phyloP scores from a whole-genome alignment of 805 yeast genomes.

The Kodamaea nitidulidarum region DNA sequence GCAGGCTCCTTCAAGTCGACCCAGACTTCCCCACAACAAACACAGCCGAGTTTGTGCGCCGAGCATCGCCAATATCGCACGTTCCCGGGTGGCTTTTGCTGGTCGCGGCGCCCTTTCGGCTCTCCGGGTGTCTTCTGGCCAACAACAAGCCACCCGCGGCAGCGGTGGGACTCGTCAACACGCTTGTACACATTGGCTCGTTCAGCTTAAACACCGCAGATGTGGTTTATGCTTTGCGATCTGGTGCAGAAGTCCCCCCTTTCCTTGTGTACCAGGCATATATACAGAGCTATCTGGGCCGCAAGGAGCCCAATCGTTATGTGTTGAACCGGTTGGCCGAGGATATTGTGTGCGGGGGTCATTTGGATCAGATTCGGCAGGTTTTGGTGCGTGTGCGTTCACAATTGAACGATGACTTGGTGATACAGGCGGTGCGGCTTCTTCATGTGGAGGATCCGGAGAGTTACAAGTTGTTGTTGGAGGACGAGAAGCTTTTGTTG shows the following conservation, averaged over 20 bases:
- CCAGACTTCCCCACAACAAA: not conserved
- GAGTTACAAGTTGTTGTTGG: slow-evolving; percentile 2
- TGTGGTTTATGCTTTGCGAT: slow-evolving; percentile 8
- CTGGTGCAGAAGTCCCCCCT: slow-evolving; percentile 6
- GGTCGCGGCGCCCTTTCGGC: slow-evolving; percentile 2
- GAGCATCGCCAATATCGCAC: not conserved
- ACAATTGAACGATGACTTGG: slow-evolving; percentile 8
- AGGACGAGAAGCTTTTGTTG: slow-evolving; percentile 1
- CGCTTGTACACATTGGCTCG: not conserved
- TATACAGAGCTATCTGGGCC: slow-evolving; percentile 1
- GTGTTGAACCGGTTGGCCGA: slow-evolving; percentile 10
- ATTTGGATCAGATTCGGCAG: slow-evolving; percentile 1
- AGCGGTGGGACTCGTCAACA: not conserved
- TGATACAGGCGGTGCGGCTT: slow-evolving; percentile 1
- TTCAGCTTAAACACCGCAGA: slow-evolving; percentile 10
- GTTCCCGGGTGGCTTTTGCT: slow-evolving; percentile 13
- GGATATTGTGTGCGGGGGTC: slow-evolving; percentile 2
- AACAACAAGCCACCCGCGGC: not conserved
- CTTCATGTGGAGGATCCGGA: not conserved
- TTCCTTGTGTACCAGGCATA: slow-evolving; percentile 11
- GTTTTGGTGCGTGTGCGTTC: slow-evolving; percentile 4
- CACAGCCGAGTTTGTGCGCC: not conserved
- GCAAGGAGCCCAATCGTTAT: slow-evolving; percentile 10
- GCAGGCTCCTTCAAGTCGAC: slow-evolving; percentile 2
- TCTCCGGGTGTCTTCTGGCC: slow-evolving; percentile 5